Base-by-base conservation (phyloP, 2,329 filamentous ascomycete genomes). In the Trichoderma sp. region DNA sequence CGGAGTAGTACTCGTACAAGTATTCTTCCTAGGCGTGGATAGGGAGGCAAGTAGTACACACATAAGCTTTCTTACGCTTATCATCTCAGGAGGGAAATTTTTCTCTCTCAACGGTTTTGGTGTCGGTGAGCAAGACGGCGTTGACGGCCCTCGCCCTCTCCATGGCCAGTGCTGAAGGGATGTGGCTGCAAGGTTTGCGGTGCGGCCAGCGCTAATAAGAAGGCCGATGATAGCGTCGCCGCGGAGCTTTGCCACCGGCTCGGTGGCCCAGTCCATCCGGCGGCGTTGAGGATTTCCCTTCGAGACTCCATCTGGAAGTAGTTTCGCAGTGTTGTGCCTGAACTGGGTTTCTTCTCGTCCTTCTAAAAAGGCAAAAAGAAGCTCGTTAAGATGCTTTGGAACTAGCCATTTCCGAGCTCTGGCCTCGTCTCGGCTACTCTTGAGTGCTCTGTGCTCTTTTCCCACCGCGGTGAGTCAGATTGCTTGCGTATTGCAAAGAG, bases 111-210 rank as follows among this genome's bases (percentile, higher is more conserved):
- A 39, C 18, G 28, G 61, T 28, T 53, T 65, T 32, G 61, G 24
- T 56, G 63, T 65, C 56, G 62, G 70, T 71, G 70, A 58, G 70
- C 47, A 47, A 70, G 18, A 30, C 28, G 30, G 24, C 28, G 39
- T 12, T 36, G 12, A 30, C 28, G 30, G 24, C 28, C 62, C 24
- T 36, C 65, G 36, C n/a, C 39, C n/a, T 61, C 57, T 24, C 51
- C 6, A 57, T 57, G 58, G 68, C 47, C 61, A 39, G 53, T 65
- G 62, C 57, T 43, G 64, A 68, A 67, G 60, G 61, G 66, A 63
- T 72, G 71, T 71, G 71, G 71, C 71, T 67, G 71, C 67, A 72
- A 72, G 67, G 71, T 72, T 72, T 72, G 36, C 57, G 64, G 43
- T 70, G 36, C 53, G 28, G 34, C 65, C 18, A 61, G 71, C 71